Conservation (phyloP, 2,329 filamentous ascomycete species). For the Colletotrichum somersetense region DNA sequence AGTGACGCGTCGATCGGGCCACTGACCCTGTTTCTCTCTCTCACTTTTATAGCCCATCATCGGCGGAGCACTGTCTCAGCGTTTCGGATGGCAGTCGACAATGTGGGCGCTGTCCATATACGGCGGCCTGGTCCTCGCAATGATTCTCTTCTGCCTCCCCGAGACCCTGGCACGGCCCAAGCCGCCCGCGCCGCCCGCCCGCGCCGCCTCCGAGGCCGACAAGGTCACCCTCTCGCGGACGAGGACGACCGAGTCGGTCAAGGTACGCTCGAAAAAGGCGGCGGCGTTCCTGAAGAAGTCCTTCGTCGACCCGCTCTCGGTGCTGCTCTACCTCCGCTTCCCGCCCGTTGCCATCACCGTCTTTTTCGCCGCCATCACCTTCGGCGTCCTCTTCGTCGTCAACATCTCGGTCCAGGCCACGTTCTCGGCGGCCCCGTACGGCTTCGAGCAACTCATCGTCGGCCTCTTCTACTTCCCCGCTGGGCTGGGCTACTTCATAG, state of each 20-base stretch:
- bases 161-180: conserved; percentile 69
- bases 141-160: conserved; percentile 72
- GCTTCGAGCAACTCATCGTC: conserved; percentile 75
- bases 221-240: conserved; percentile 58
- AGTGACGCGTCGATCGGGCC: background rate
- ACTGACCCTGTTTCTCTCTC: too few relatives aligned
- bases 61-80: conserved; percentile 77
- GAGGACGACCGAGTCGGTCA: conserved; percentile 72
- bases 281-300: conserved; percentile 68
- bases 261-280: conserved; percentile 66
- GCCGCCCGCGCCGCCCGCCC: conserved; percentile 32
- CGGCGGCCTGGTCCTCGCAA: conserved; percentile 68
- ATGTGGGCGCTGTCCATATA: conserved; percentile 84
- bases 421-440: conserved; percentile 76
- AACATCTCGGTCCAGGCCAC: conserved; percentile 82
- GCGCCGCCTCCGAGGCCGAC: conserved; percentile 30
- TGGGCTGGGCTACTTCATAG: conserved; percentile 78
- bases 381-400: conserved; percentile 80
- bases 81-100: conserved; percentile 79
- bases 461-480: conserved; percentile 84
- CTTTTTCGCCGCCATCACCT: conserved; percentile 80
- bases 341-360: conserved; percentile 81
- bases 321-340: conserved; percentile 79
- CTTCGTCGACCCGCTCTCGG: conserved; percentile 78
- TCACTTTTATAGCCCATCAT: conserved; percentile 69